Percentiles rank a stretch among this genome's conserved stretches.
phyloP scores from a whole-genome alignment of 139 green algal genomes.

The Picochlorum sp. region DNA sequence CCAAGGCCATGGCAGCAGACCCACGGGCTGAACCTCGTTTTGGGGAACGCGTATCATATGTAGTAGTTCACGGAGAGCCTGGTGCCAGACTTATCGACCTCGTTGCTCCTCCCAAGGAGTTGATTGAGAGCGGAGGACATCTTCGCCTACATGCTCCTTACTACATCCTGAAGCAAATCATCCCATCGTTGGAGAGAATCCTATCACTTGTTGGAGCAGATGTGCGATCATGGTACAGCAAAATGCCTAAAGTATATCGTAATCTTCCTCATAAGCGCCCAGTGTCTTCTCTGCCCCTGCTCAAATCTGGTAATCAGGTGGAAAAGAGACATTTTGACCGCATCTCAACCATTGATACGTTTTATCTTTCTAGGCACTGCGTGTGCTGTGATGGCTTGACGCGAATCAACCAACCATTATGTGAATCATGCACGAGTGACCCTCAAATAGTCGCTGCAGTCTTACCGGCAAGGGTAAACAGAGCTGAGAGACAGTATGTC shows the following conservation, averaged over 20 bases:
- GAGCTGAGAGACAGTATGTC: constrained; percentile 47
- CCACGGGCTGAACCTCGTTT: constrained; percentile 68
- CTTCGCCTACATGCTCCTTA: constrained; percentile 78
- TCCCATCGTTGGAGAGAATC: constrained; percentile 79
- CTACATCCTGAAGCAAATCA: constrained; percentile 93
- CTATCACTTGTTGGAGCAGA: constrained; percentile 82
- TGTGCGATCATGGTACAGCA: constrained; percentile 69
- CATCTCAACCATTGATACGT: constrained; percentile 59
- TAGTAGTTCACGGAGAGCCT: constrained; percentile 73
- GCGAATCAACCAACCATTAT: constrained; percentile 48
- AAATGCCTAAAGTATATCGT: constrained; percentile 56
- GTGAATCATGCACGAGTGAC: constrained; percentile 35
- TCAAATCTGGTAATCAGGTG: neutral
- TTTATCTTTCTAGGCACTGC: constrained; percentile 88
- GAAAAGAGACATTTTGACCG: neutral
- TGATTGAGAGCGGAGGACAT: constrained; percentile 46
- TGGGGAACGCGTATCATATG: constrained; percentile 84
- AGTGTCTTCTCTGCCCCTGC: constrained; percentile 5
- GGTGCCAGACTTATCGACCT: constrained; percentile 64
- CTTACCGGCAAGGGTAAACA: constrained; percentile 30
- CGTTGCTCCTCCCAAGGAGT: constrained; percentile 54
- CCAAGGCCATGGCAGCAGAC: constrained; percentile 52
- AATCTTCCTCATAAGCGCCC: constrained; percentile 76
- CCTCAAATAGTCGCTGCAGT: constrained; percentile 39
- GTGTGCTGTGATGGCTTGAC: constrained; percentile 80